Base-by-base conservation (phyloP, 805 yeast species). In the Monosporozyma siamensis region DNA sequence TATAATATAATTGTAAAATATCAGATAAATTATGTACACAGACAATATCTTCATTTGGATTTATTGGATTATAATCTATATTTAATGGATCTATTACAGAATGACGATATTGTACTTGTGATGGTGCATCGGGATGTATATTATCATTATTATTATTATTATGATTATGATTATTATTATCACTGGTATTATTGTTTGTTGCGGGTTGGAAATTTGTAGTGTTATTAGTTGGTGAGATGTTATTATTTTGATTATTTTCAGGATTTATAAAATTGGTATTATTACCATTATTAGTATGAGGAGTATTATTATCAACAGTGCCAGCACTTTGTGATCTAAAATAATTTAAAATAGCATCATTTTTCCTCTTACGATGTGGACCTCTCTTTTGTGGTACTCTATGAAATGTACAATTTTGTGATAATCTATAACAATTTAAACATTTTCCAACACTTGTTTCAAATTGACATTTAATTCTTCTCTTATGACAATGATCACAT, bases 331-430 rank as follows among this genome's bases (percentile, higher is more conserved):
- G 31, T 4, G 31, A 29, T 29, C 18, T 29, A 14, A 29, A 29
- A 29, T 29, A 29, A 29, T 29, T 29, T 14, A 29, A 29, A 4
- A 29, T n/a, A 29, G 18, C 31, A 29, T 29, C 31, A 29, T 29
- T 29, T 15, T 26, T 38, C 7, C 40, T 12, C 25, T 22, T n/a
- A 25, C 41, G 4, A 25, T 38, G 41, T 12, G 92, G 92, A 0
- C 92, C 92, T 48, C 92, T 63, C 51, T 83, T 83, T 56, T 82
- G 59, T 0, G 88, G 92, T 1, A 78, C 69, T 38, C 90, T 66
- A n/a, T 79, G 77, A 55, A 82, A 83, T 1, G 80, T 67, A 57
- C 92, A 83, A 1, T 53, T 54, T 32, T 79, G 85, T 34, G 70
- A 70, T 49, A 69, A 73, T 53, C 74, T 78, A 10, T 62, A 53